Evolutionary conservation across 495 filamentous ascomycete species (phyloP).

Genomic region (Penicillium longicatenatum): DNA sequence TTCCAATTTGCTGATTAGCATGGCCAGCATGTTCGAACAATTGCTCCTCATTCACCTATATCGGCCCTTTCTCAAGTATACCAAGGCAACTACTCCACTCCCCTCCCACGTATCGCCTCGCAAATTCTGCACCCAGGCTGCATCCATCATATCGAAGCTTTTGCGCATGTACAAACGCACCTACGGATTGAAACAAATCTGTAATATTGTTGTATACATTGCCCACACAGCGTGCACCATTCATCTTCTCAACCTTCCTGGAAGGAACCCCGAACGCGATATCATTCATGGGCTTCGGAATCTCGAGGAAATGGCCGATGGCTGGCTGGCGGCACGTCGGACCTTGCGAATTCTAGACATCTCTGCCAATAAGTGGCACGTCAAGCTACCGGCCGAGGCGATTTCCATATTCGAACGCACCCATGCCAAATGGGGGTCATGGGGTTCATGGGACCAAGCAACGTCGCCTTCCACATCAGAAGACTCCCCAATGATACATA

Average conservation of each 20-base stretch:
- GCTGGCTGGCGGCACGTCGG: slow-evolving; percentile 87
- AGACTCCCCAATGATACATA: slow-evolving; percentile 23
- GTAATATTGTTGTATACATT: slow-evolving; percentile 95
- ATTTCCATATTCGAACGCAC: slow-evolving; percentile 67
- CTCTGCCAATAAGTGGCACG: slow-evolving; percentile 84
- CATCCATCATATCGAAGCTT: slow-evolving; percentile 84
- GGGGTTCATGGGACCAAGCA: slow-evolving; percentile 47
- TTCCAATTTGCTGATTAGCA: slow-evolving; percentile 27
- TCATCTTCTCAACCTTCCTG: slow-evolving; percentile 88
- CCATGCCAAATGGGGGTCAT: slow-evolving; percentile 55
- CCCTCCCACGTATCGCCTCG: slow-evolving; percentile 88
- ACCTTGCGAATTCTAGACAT: slow-evolving; percentile 84
- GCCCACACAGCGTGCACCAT: slow-evolving; percentile 91
- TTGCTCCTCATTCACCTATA: slow-evolving; percentile 96
- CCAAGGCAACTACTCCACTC: slow-evolving; percentile 73
- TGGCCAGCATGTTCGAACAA: slow-evolving; percentile 89
- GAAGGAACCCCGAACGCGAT: slow-evolving; percentile 85
- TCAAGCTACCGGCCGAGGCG: slow-evolving; percentile 85
- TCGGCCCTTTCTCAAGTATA: slow-evolving; percentile 93
- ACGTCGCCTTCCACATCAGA: slow-evolving; percentile 38
- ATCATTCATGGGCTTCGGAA: slow-evolving; percentile 88
- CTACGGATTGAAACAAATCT: slow-evolving; percentile 89
- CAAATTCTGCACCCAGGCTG: slow-evolving; percentile 86
- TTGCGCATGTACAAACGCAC: slow-evolving; percentile 91
- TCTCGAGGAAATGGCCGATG: slow-evolving; percentile 93